Evolutionary conservation across 805 yeast species (phyloP).

Genomic region (Wickerhamiella siamensis): DNA sequence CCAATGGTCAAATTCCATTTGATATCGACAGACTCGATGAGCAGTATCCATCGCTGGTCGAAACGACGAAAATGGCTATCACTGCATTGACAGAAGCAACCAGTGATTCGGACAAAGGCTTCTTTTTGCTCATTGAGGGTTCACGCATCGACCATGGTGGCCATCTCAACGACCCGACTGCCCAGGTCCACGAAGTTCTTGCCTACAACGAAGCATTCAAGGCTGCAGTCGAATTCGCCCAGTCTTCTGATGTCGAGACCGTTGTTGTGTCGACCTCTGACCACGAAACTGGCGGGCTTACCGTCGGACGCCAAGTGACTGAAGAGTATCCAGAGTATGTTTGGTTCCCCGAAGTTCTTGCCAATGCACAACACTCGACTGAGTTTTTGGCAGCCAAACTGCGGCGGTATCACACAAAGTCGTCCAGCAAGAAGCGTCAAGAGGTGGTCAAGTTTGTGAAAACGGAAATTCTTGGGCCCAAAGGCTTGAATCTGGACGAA

Average conservation of each 20-base stretch:
- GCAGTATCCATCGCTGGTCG: slow-evolving; percentile 63
- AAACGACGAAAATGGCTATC: slow-evolving; percentile 62
- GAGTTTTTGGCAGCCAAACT: slow-evolving; percentile 46
- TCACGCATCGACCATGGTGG: slow-evolving; percentile 94
- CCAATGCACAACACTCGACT: slow-evolving; percentile 61
- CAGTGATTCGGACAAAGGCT: slow-evolving; percentile 62
- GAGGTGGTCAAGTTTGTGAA: slow-evolving; percentile 34
- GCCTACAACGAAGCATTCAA: slow-evolving; percentile 74
- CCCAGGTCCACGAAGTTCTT: slow-evolving; percentile 80
- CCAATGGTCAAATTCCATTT: slow-evolving; percentile 67
- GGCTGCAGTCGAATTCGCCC: slow-evolving; percentile 59
- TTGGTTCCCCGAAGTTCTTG: slow-evolving; percentile 73
- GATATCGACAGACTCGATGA: slow-evolving; percentile 57
- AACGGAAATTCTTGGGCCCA: slow-evolving; percentile 37
- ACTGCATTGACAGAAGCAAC: slow-evolving; percentile 54
- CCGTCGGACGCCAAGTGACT: slow-evolving; percentile 66
- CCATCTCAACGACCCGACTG: slow-evolving; percentile 86
- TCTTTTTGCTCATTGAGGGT: slow-evolving; percentile 78
- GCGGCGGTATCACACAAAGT: slow-evolving; percentile 21
- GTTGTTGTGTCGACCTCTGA: slow-evolving; percentile 72
- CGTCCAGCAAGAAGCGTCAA: slow-evolving; percentile 16
- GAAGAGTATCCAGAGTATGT: slow-evolving; percentile 64
- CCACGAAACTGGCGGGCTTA: slow-evolving; percentile 92
- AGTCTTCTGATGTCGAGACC: slow-evolving; percentile 58
- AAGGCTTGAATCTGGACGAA: slow-evolving; percentile 54